Base-by-base conservation (phyloP, 2,329 filamentous ascomycete genomes). In the Hypoxylon sp. region DNA sequence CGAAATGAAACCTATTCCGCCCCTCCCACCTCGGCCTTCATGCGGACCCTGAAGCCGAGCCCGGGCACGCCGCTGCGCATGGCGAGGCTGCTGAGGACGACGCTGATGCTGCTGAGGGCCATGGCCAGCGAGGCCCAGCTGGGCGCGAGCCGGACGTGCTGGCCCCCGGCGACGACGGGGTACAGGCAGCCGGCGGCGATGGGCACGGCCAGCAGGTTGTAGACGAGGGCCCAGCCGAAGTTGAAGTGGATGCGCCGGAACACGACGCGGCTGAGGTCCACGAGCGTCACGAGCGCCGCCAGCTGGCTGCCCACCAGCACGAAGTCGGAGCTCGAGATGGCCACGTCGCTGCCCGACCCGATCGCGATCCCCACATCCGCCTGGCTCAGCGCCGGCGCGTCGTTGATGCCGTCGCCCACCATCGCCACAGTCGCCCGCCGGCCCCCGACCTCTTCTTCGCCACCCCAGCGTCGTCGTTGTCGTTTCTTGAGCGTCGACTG, bases 91-190 rank as follows among this genome's bases (percentile, higher is more conserved):
- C 92, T 96, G 70, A 85, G 77, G 47, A 97, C 89, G 41, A 98
- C 93, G 69, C 90, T 95, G 65, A 97, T 88, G 73, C 90, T 94
- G 74, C 92, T 97, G 73, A 93, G 75, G 21, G 94, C 94, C 94
- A 97, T 98, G 1, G 93, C 93, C 72, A 97, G 75, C 64, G 88
- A 89, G 4, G 93, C 94, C 93, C 93, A 97, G 1, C 90, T 90
- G 0, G 90, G 90, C 72, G 91, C 88, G 42, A 93, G 75, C 58
- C 83, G 78, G 17, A 92, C 75, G 70, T 89, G 88, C n/a, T 72
- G 71, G 1, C 80, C 82, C 1, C 71, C 68, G 3, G 73, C 72
- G 49, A 68, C 71, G 42, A 88, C 63, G 2, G 82, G 77, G 73
- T 90, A 96, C 56, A 96, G 77, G 31, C 88, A 89, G 1, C 92